Evolutionary conservation across 1,139 yeast species (phyloP), one percentile per base, ranked within the genome.

Genomic region (Diutina siamensis): DNA sequence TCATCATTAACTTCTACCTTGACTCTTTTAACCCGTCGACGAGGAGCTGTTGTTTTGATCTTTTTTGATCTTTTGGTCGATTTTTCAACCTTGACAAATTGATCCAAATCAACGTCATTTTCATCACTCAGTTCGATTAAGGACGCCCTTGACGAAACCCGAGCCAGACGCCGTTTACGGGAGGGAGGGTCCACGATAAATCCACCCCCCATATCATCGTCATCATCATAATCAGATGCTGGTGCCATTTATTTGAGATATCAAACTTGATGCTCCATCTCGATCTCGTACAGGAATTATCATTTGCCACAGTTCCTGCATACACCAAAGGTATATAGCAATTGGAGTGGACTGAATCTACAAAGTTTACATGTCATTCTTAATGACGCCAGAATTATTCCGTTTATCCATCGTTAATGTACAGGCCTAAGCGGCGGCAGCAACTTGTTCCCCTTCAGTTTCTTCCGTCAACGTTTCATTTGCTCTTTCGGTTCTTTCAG

Each of bases 401-500:
- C n/a, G 10, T 25, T 25, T 25, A 10, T 31, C 15, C 12, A 13
- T 31, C 34, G 15, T 31, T 12, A 9, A 10, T 31, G 15, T n/a
- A 31, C 15, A 12, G 5, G 15, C 34, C n/a, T 31, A 31, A 31
- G 34, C 34, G 15, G 34, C 19, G 10, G 22, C 28, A 15, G 38
- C 38, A 20, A 35, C 40, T 15, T n/a, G n/a, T n/a, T n/a, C n/a
- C n/a, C n/a, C n/a, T n/a, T n/a, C n/a, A 7, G 28, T 7, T 25
- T 25, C 42, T 10, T 38, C 42, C 15, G 42, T 38, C 31, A 38
- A 25, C 18, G 42, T 38, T 25, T 38, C 71, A 55, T 64, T 58
- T 45, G 68, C 71, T 52, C 68, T 64, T 57, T 84, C 88, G 45
- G 89, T 81, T 67, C 86, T 81, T 66, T 88, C 96, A 44, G 62